These are phyloP conservation scores for Pseudogymnoascus sp. DNA, from an alignment of 2,329 filamentous ascomycete genomes.

Conservation along the genomic window DNA sequence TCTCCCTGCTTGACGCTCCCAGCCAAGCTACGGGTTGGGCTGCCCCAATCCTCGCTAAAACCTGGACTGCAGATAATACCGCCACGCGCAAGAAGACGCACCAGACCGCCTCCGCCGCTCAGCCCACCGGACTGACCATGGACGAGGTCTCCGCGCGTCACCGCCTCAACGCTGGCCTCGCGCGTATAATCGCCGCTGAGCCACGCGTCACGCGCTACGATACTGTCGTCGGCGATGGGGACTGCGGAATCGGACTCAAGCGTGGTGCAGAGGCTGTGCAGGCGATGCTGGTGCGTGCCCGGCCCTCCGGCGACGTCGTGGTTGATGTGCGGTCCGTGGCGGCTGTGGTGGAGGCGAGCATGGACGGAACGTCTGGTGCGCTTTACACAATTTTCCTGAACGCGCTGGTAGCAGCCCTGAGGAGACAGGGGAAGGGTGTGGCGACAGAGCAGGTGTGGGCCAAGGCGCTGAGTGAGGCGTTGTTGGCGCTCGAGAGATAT, in stretches of 20 bases:
- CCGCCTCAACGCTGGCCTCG: conserved; percentile 48
- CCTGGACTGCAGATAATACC: conserved; percentile 48
- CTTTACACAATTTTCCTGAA: conserved; percentile 73
- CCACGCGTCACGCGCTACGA: conserved; percentile 62
- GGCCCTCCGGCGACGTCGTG: conserved; percentile 51
- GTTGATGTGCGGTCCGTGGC: conserved; percentile 55
- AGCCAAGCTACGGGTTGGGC: conserved; percentile 63
- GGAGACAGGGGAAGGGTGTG: conserved; percentile 22
- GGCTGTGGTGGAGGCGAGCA: conserved; percentile 58
- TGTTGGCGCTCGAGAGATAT: conserved; percentile 68
- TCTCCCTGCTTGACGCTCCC: conserved; percentile 62
- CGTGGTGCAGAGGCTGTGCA: conserved; percentile 59
- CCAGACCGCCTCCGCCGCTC: conserved; percentile 28
- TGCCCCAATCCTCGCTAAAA: conserved; percentile 50
- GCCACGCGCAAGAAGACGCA: conserved; percentile 26
- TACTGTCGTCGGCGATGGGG: conserved; percentile 66
- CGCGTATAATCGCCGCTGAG: conserved; percentile 56
- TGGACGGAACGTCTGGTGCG: conserved; percentile 73
- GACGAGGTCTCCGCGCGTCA: conserved; percentile 40
- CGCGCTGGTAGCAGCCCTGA: conserved; percentile 51
- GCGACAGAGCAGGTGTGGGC: conserved; percentile 49
- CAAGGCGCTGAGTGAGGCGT: conserved; percentile 62
- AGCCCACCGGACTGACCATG: conserved; percentile 29
- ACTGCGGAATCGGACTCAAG: conserved; percentile 64
- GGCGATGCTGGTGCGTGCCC: conserved; percentile 35